Base-by-base conservation (phyloP, 331 rosid genomes). In the Quercus tomentella region DNA sequence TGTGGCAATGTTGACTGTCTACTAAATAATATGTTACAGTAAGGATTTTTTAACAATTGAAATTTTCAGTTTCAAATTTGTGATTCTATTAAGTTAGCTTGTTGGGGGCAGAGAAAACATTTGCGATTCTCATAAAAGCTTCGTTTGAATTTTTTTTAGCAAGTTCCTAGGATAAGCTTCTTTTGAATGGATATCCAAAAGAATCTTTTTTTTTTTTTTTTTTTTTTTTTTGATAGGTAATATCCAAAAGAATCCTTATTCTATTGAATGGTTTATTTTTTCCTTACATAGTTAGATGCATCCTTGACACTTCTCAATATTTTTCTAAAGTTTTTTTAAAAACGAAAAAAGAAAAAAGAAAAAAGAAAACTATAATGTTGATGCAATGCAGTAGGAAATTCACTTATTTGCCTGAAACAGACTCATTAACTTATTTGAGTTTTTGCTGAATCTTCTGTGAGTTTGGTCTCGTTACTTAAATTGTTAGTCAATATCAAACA, bases 401-500 rank as follows among this genome's bases (percentile, higher is more conserved):
- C 11, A 65, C 70, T 17, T 1, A 5, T 62, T 62, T 10, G 11
- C 37, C 18, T 12, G 10, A 5, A 62, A 62, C 0, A 2, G 23
- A 28, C 80, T 41, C 73, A 74, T 74, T 82, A 52, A 43, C 67
- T 72, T 10, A 52, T 51, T 52, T 49, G 22, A 49, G 56, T 16
- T 2, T 52, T 22, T 17, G 58, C 6, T 30, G 43, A 55, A 15
- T 15, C 45, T 22, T 54, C 18, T 26, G 33, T 70, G 56, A 68
- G 21, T 31, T 75, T 30, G 37, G 31, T n/a, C 54, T 6, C 30
- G 23, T 58, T 25, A 28, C 52, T 22, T 18, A 75, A 56, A 20
- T 57, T 55, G 4, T 30, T 4, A 43, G 21, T 60, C 52, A 57
- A 78, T n/a, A 26, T 81, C 75, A 72, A 75, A 61, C 86, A 94